Base-by-base conservation (phyloP, 108 stramenopile species). In the Cyclostephanos invisitatus region DNA sequence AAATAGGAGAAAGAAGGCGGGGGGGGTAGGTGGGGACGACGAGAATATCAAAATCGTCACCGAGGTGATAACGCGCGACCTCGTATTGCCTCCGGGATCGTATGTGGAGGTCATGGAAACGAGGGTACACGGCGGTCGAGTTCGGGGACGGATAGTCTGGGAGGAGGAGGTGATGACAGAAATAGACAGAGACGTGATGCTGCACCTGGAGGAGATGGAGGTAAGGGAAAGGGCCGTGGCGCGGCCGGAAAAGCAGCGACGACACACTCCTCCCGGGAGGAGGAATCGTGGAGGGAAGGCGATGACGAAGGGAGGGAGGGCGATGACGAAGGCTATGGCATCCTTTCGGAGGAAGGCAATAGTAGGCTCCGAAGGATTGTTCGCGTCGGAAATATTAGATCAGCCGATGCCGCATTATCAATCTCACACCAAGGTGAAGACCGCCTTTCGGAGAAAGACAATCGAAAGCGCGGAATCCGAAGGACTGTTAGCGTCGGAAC, bases 61-160 rank as follows among this genome's bases (percentile, higher is more conserved):
- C 5, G 65, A 56, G 3, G 68, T 73, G 28, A 44, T 58, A 20
- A 68, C 72, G 9, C 62, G 60, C 15, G 73, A 81, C 56, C 46
- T 81, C 15, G 12, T 81, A 0, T 7, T 81, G 37, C 49, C 68
- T 2, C 73, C 73, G 11, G 70, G 74, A 49, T 71, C 80, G 9
- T 55, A 74, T 50, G 80, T 81, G 0, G 74, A 81, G 1, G 65
- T 81, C 22, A 38, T 66, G 18, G 80, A 81, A 53, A 81, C 80
- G 17, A 29, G 61, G 17, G 65, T 81, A 0, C 80, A 81, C 59
- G 80, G 80, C 27, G 80, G 80, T 0, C 36, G 80, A 24, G 73
- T 81, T 6, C 48, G 80, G 14, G 80, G 80, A 11, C 64, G 71
- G 20, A 75, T 81, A 49, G 27, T 62, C 24, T 81, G 80, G 80